Evolutionary conservation across 768 basidiomycete species (phyloP).

Genomic region (Pleurotus djamor): DNA sequence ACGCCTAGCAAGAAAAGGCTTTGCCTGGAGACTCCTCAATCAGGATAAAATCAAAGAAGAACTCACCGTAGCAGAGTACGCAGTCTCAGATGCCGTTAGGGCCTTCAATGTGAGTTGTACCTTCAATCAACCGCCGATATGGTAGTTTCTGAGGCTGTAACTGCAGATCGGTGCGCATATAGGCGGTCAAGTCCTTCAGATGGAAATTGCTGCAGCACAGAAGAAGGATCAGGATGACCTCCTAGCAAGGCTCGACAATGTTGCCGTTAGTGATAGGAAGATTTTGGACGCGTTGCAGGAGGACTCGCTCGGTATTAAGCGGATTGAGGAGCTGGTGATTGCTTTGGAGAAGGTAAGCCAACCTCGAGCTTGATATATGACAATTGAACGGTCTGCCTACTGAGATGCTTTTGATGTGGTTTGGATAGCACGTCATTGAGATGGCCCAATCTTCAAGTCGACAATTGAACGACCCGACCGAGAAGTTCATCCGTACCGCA

Average conservation of each 20-base stretch:
- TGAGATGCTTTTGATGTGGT: no score
- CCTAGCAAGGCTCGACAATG: slow-evolving; percentile 9
- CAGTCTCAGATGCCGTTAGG: slow-evolving; percentile 11
- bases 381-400: no score
- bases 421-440: background rate
- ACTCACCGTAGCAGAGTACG: slow-evolving; percentile 11
- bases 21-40: slow-evolving; percentile 16
- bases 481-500: slow-evolving; percentile 14
- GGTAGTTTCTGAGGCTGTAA: background rate
- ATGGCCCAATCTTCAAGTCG: background rate
- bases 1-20: slow-evolving; percentile 11
- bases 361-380: background rate
- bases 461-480: slow-evolving; percentile 6
- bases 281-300: slow-evolving; percentile 16
- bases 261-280: slow-evolving; percentile 14
- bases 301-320: slow-evolving; percentile 9
- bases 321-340: slow-evolving; percentile 15
- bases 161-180: slow-evolving; percentile 12
- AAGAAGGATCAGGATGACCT: slow-evolving; percentile 11
- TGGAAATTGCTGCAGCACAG: slow-evolving; percentile 14
- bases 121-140: no score
- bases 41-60: slow-evolving; percentile 12
- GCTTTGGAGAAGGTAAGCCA: slow-evolving; percentile 15
- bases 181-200: slow-evolving; percentile 9
- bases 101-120: slow-evolving; percentile 12